Conservation (phyloP, 73 alveolate species). For the Breviolum minutum region DNA sequence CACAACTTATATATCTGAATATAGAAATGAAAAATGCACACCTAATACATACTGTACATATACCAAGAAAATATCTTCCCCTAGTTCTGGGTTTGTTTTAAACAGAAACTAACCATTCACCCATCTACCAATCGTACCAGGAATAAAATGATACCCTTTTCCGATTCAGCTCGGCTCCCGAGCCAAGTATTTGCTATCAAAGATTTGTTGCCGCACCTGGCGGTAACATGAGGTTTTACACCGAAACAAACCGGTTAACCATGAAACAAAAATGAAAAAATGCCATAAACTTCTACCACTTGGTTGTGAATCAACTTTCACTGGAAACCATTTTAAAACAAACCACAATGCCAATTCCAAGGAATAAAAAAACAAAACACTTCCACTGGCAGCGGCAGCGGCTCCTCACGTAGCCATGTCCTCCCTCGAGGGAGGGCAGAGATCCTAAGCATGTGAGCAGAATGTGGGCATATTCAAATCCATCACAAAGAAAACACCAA, state of each 20-base stretch:
- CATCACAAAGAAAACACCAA: neutral
- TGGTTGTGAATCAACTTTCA: neutral
- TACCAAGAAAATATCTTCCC: too few species aligned
- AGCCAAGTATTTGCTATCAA: conserved; percentile 80
- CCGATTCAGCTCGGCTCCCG: neutral
- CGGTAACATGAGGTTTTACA: neutral
- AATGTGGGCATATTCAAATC: neutral
- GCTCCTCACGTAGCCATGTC: conserved; percentile 77
- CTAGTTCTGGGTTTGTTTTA: neutral
- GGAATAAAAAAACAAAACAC: too few species aligned
- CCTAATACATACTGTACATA: too few species aligned
- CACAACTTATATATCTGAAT: too few species aligned
- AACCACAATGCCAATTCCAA: too few species aligned
- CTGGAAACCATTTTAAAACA: too few species aligned
- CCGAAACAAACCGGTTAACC: neutral
- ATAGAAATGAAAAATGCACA: too few species aligned
- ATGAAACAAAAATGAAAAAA: neutral
- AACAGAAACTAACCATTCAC: neutral
- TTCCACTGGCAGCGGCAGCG: too few species aligned
- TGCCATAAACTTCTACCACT: neutral
- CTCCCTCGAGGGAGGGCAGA: conserved; percentile 69
- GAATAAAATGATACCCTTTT: neutral
- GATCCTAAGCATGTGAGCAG: conserved; percentile 7
- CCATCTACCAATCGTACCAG: neutral
- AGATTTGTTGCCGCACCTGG: conserved; percentile 94